Evolutionary conservation across 192 early-diverging fungal species (phyloP), one percentile per base, ranked within the genome.

Genomic region (Mortierella antarctica): DNA sequence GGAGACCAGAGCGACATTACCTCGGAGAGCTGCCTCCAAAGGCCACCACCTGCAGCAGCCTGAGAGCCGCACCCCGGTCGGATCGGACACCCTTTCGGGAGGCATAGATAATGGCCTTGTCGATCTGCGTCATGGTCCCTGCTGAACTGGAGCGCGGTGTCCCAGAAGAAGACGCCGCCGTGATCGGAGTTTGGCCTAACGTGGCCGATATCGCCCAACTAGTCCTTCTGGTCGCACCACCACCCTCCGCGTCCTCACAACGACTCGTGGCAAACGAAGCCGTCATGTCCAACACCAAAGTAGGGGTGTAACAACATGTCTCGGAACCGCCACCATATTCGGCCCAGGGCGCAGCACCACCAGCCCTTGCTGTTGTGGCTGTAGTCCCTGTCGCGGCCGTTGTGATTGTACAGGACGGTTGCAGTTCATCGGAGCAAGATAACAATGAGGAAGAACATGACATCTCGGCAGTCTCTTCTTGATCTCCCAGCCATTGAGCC

Each of bases 31-130:
- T 5, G 14, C 20, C 11, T 4, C 53, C 23, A 46, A 73, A 20
- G 52, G 53, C 49, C 39, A 59, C 41, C 12, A 59, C 41, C 12
- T 60, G 68, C 7, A 79, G 54, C 18, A 71, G 53, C 42, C 63
- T 56, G 18, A 45, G 42, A 5, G 76, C 76, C 15, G 68, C 57
- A 18, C 69, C 76, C 11, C 69, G 64, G 9, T 71, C 69, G 49
- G 69, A 57, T 15, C 76, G 62, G 52, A 57, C 23, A 5, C 76
- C 69, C 20, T 62, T 66, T 55, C 64, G 56, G 41, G 68, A 62
- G 14, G 76, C 76, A 57, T 71, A 42, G n/a, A 79, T 63, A 17
- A 41, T 42, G 6, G 62, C 65, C 18, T 45, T 66, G n/a, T 71
- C 64, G 13, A 70, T 60, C 23, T 67, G 57, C 5, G 76, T 67